Evolutionary conservation across 2,329 filamentous ascomycete species (phyloP), one percentile per base, ranked within the genome.

Genomic region (Paraconiothyrium brasiliense): DNA sequence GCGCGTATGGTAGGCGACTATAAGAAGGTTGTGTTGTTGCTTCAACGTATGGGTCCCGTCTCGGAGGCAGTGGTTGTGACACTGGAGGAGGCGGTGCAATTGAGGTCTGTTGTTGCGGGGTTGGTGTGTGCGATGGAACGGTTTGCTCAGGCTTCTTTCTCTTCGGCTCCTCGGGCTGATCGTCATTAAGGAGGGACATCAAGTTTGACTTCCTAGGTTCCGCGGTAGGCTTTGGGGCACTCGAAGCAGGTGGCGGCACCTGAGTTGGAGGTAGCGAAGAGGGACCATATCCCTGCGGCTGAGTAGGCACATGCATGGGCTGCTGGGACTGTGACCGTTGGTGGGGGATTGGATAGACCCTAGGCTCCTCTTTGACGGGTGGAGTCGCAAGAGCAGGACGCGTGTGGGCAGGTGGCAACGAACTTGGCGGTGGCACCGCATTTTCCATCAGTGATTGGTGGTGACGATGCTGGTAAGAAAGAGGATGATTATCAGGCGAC

Each of bases 181-280:
- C 63, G 32, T 76, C 76, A 58, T 80, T 80, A 14, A 80, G 71
- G 16, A 80, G 57, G 3, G 76, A 78, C 58, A 78, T 67, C 14
- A 80, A 43, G 54, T 78, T 79, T 7, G 77, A 78, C 57, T 75
- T 78, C 48, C 73, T 73, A 9, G 76, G 74, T 55, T 75, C 72
- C n/a, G 69, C 58, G 14, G 69, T 65, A 61, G 76, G 72, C 56
- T 75, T 74, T 2, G 71, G 63, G 55, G 59, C 59, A 39, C 61
- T 60, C 44, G 71, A 50, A 43, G 58, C 41, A 13, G 70, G 65
- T 8, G 70, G 63, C 0, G 59, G 60, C 34, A 62, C 62, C 39
- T 71, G 70, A 50, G 61, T 39, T 48, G 71, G 57, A 37, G 69
- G 60, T 50, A 69, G 72, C 32, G 57, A 47, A 35, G 64, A 64